Percentiles rank a stretch among this genome's conserved stretches.
These are phyloP conservation scores for Gryganskiella cystojenkinii DNA, from an alignment of 192 early-diverging fungal genomes.

Conservation along the genomic window DNA sequence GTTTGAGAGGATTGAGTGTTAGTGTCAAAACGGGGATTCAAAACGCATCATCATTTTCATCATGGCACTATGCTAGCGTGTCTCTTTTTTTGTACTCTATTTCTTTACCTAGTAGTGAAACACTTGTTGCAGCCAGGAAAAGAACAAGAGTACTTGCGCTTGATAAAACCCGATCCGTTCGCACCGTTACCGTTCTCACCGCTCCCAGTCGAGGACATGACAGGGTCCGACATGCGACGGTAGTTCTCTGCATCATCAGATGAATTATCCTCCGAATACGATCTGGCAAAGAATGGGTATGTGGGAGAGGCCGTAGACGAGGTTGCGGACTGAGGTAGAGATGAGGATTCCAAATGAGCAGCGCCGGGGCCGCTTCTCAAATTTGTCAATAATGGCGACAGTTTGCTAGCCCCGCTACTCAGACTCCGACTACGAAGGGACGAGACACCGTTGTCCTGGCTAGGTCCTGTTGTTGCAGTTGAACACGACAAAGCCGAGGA, in stretches of 20 bases:
- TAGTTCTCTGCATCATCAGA: constrained; percentile 33
- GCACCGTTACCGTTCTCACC: not conserved
- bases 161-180: constrained; percentile 28
- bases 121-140: constrained; percentile 75
- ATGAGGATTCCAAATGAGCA: not conserved
- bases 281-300: constrained; percentile 25
- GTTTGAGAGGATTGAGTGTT: not conserved
- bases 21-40: not conserved
- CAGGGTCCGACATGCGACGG: constrained; percentile 42
- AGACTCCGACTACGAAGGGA: constrained; percentile 45
- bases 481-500: constrained; percentile 17
- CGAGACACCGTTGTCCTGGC: not conserved
- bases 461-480: not conserved
- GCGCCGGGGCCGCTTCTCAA: not conserved
- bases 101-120: constrained; percentile 80
- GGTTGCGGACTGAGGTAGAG: constrained; percentile 11
- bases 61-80: too few species aligned
- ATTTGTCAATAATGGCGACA: constrained; percentile 16
- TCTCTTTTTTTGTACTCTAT: not conserved
- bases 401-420: constrained; percentile 20
- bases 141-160: constrained; percentile 79
- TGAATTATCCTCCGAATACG: constrained; percentile 36
- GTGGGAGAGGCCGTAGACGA: constrained; percentile 21
- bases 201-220: constrained; percentile 4
- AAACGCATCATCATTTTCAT: not conserved